These are phyloP conservation scores for Corynascus novoguineensis DNA, from an alignment of 495 filamentous ascomycete species.

Conservation along the genomic window DNA sequence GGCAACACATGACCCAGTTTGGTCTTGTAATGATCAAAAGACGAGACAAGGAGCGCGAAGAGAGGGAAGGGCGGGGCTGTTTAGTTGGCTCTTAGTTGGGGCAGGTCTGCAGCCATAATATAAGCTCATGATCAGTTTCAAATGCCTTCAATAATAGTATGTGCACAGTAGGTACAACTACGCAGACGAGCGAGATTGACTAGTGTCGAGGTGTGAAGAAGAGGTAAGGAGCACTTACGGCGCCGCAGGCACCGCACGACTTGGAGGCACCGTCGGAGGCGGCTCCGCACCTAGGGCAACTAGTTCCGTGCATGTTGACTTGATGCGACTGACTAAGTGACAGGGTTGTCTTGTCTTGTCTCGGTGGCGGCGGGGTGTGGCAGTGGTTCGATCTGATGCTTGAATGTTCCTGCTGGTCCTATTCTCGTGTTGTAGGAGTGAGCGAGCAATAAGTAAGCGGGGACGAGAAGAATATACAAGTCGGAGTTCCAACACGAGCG, in stretches of 20 bases:
- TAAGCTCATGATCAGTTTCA: too few species aligned
- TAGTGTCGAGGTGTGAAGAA: not conserved
- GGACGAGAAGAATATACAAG: not conserved
- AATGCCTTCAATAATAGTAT: too few species aligned
- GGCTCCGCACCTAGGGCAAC: constrained; percentile 49
- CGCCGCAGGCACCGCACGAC: constrained; percentile 45
- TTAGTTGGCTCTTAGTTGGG: constrained; percentile 22
- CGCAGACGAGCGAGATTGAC: not conserved
- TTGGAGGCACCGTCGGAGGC: constrained; percentile 35
- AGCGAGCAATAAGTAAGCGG: not conserved
- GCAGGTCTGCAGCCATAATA: constrained; percentile 21
- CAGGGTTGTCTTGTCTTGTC: constrained; percentile 7
- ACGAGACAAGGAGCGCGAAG: too few species aligned
- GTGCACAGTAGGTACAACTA: not conserved
- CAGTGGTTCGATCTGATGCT: not conserved
- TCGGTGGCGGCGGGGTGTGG: not conserved
- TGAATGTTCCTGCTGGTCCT: too few species aligned
- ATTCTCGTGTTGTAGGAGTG: not conserved
- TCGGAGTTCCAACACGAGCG: not conserved
- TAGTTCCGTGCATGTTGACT: constrained; percentile 38
- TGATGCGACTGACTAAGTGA: too few species aligned
- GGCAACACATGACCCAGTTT: too few species aligned
- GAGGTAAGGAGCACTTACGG: constrained; percentile 35
- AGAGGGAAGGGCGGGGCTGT: not conserved
- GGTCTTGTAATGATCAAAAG: too few species aligned